phyloP scores from a whole-genome alignment of 2,329 filamentous ascomycete species.

The Xylaria sp. region DNA sequence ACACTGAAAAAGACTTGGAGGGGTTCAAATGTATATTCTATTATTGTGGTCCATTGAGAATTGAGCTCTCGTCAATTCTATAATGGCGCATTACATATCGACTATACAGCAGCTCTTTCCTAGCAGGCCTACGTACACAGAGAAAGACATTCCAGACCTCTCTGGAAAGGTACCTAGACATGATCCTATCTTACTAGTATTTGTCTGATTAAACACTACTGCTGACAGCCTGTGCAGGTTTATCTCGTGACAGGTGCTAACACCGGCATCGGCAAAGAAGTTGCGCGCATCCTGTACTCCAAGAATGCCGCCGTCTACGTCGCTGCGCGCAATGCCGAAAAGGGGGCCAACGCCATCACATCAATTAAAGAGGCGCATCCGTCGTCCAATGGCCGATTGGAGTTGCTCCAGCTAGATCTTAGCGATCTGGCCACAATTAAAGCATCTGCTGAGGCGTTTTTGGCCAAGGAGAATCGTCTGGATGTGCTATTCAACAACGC shows the following conservation, averaged over 20 bases:
- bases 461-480: slow-evolving; percentile 45
- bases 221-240: slow-evolving; percentile 33
- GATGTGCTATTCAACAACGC: slow-evolving; percentile 57
- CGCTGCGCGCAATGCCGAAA: slow-evolving; percentile 40
- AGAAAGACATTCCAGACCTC: slow-evolving; percentile 41
- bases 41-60: not conserved
- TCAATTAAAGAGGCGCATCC: slow-evolving; percentile 42
- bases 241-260: slow-evolving; percentile 46
- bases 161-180: slow-evolving; percentile 33
- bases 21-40: no score
- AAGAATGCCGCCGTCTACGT: slow-evolving; percentile 45
- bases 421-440: slow-evolving; percentile 42
- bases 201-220: not conserved
- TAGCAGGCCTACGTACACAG: slow-evolving; percentile 40
- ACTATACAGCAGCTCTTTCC: slow-evolving; percentile 39
- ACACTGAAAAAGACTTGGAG: no score
- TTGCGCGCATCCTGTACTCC: slow-evolving; percentile 41
- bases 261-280: slow-evolving; percentile 43
- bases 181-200: not conserved
- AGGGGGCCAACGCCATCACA: slow-evolving; percentile 40
- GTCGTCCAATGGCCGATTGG: slow-evolving; percentile 40
- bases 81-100: slow-evolving; percentile 31
- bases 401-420: slow-evolving; percentile 43
- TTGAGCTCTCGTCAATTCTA: not conserved
- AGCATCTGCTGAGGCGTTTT: slow-evolving; percentile 40